Percentiles rank a stretch among this genome's conserved stretches.
Conservation (phyloP, 495 filamentous ascomycete species). For the Mycothermus thermophilus region DNA sequence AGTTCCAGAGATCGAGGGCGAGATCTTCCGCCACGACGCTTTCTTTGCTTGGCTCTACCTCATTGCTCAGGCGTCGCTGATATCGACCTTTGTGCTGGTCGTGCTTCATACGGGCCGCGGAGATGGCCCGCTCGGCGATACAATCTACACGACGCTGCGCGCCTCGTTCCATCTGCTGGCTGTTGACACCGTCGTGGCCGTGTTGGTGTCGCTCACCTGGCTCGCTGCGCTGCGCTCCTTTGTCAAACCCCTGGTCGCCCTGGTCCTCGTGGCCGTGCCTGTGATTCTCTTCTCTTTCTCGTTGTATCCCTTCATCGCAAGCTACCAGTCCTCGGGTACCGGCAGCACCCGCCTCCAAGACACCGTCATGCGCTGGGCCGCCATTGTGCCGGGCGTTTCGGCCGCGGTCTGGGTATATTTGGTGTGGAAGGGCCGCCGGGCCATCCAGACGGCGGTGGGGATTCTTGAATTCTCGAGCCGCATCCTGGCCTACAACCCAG, state of each 20-base stretch:
- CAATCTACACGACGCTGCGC: constrained; percentile 81
- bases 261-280: constrained; percentile 72
- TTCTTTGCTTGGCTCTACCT: constrained; percentile 90
- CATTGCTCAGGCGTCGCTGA: constrained; percentile 65
- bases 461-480: constrained; percentile 84
- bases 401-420: constrained; percentile 70
- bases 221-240: constrained; percentile 76
- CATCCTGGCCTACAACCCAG: constrained; percentile 74
- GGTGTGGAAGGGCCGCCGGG: constrained; percentile 62
- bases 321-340: constrained; percentile 61
- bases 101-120: constrained; percentile 68
- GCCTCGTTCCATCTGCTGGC: constrained; percentile 79
- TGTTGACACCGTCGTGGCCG: constrained; percentile 77
- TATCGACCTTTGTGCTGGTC: constrained; percentile 77
- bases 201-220: constrained; percentile 81
- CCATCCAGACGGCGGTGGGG: constrained; percentile 62
- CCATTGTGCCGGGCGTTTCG: constrained; percentile 59
- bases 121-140: constrained; percentile 50
- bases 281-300: constrained; percentile 75
- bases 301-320: constrained; percentile 80
- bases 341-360: constrained; percentile 67
- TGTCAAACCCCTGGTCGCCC: constrained; percentile 61
- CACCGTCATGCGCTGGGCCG: constrained; percentile 75
- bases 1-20: constrained; percentile 23
- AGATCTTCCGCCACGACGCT: constrained; percentile 54